phyloP scores from a whole-genome alignment of 495 filamentous ascomycete genomes.

The Filosporella fistucella region DNA sequence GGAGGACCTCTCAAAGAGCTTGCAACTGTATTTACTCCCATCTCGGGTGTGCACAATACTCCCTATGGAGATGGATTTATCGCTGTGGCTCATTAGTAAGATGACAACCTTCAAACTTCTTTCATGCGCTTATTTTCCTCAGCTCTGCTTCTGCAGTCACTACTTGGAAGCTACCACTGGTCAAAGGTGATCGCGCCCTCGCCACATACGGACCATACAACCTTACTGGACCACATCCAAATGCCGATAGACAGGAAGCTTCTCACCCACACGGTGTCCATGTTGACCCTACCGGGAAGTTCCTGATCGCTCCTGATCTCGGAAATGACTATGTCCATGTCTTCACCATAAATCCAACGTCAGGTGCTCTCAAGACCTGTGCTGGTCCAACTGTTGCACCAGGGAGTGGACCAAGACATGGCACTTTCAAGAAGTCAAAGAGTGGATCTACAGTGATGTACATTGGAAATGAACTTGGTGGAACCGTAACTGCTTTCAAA shows the following conservation, averaged over 20 bases:
- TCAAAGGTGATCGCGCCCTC: constrained; percentile 19
- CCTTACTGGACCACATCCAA: constrained; percentile 3
- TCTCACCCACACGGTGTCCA: constrained; percentile 65
- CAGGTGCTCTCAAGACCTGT: constrained; percentile 29
- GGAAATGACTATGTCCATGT: constrained; percentile 63
- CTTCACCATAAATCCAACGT: constrained; percentile 44
- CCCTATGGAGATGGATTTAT: constrained; percentile 13
- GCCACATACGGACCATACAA: constrained; percentile 34
- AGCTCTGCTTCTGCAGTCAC: constrained; percentile 8
- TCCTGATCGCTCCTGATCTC: constrained; percentile 64
- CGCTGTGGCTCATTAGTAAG: constrained; percentile 12
- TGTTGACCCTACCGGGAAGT: constrained; percentile 64
- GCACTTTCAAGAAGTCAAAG: constrained; percentile 42
- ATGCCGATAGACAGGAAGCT: constrained; percentile 39
- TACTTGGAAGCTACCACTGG: constrained; percentile 6
- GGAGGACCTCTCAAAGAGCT: too few species aligned
- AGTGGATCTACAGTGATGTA: constrained; percentile 54
- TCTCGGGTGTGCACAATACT: constrained; percentile 4
- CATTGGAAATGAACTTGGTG: constrained; percentile 55
- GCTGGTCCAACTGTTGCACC: constrained; percentile 28
- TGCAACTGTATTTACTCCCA: too few species aligned
- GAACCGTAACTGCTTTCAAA: constrained; percentile 49
- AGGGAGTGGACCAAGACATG: constrained; percentile 64
- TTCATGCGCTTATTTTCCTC: background rate
- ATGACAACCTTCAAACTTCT: background rate